Base-by-base conservation (phyloP, 257 asterid species). In the Osmanthus fragrans region DNA sequence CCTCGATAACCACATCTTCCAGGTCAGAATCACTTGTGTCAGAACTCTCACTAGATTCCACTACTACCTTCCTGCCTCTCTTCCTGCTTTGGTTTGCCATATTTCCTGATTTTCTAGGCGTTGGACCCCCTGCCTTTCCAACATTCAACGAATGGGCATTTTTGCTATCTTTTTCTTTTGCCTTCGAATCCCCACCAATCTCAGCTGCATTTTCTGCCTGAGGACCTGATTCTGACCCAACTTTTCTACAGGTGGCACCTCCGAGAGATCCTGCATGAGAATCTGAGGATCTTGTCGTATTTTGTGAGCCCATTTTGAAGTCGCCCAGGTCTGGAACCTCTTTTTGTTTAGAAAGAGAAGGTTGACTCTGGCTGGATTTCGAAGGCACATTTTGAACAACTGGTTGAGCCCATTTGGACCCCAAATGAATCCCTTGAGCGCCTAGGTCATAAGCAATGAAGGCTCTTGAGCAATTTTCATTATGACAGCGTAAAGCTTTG, bases 41-140 rank as follows among this genome's bases (percentile, higher is more conserved):
- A 68, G 63, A 79, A 76, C 70, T 78, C 47, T 80, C 92, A 80
- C 80, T 77, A 23, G 86, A 86, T 66, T 84, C 87, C 27, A 65
- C 73, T 8, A 74, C 70, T 3, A 23, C 12, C 76, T 80, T 83
- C 77, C 77, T 78, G 73, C 66, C 73, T 45, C 86, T 81, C 79
- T 86, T 89, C 77, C 54, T 77, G 80, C 83, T 66, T 71, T 75
- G 79, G 65, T 75, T 80, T 75, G 34, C 81, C 65, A 11, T 12
- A 30, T 82, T 70, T 39, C 32, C 68, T 12, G 74, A 76, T 77
- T 80, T 76, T 70, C 58, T 69, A 49, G 10, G 49, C 12, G 19
- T 65, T 58, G n/a, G 65, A 40, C 42, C 80, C 6, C 71, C 72
- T 64, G 65, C 73, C 72, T 76, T 84, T 23, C 64, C 73, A 63